phyloP scores from a whole-genome alignment of 352 stramenopile species.

The Aphanomyces cochlioides region DNA sequence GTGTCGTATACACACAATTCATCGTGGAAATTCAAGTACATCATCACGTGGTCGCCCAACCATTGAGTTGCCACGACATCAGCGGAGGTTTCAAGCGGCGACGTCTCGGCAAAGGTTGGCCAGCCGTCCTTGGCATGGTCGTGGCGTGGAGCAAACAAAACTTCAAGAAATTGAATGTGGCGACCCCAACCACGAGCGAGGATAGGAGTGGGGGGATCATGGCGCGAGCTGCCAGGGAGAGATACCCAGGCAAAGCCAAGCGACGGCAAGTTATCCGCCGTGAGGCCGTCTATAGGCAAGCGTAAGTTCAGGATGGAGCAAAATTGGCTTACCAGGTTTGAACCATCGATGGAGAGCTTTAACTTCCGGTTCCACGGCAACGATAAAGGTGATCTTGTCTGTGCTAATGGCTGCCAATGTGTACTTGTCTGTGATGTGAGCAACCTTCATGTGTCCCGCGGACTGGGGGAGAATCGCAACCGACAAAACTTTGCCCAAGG shows the following conservation, averaged over 20 bases:
- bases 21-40: constrained; percentile 93
- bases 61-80: constrained; percentile 93
- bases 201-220: constrained; percentile 73
- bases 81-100: constrained; percentile 86
- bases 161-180: constrained; percentile 90
- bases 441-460: constrained; percentile 80
- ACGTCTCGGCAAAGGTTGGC: constrained; percentile 92
- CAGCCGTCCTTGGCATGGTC: constrained; percentile 84
- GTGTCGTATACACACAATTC: constrained; percentile 96
- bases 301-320: constrained; percentile 18
- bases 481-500: constrained; percentile 82
- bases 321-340: constrained; percentile 32
- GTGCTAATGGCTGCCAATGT: constrained; percentile 76
- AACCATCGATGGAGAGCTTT: constrained; percentile 93
- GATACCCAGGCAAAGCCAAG: constrained; percentile 93
- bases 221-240: constrained; percentile 74
- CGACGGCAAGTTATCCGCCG: constrained; percentile 66
- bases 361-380: constrained; percentile 93
- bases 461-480: constrained; percentile 77
- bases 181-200: constrained; percentile 92
- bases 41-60: constrained; percentile 93
- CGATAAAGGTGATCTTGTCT: constrained; percentile 93
- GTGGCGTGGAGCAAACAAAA: constrained; percentile 74
- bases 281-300: constrained; percentile 22
- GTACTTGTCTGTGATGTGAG: constrained; percentile 81